Conservation (phyloP, 257 asterid species). For the Echites panduratus region DNA sequence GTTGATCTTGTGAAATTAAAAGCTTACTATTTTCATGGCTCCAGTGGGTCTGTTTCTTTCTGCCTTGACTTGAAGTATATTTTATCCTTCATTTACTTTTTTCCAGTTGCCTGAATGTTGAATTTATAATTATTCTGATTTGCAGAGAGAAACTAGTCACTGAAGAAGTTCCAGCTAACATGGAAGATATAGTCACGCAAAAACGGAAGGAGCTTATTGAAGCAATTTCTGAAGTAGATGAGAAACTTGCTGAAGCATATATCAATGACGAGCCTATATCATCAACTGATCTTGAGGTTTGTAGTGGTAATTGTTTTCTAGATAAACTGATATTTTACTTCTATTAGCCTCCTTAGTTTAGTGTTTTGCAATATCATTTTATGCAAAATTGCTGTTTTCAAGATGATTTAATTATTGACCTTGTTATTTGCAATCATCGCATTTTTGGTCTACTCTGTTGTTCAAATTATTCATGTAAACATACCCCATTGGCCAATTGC, state of each 20-base stretch:
- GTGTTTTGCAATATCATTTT: neutral
- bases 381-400: too few species aligned
- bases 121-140: too few species aligned
- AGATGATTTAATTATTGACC: neutral
- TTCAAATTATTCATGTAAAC: neutral
- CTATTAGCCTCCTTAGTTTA: neutral
- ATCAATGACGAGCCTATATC: constrained; percentile 91
- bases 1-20: constrained; percentile 79
- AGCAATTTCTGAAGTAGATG: constrained; percentile 94
- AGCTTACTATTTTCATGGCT: constrained; percentile 78
- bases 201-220: constrained; percentile 92
- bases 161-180: constrained; percentile 77
- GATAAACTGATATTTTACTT: neutral
- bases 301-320: constrained; percentile 9
- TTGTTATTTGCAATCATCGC: neutral
- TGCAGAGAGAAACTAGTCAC: constrained; percentile 66
- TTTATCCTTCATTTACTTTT: constrained; percentile 8
- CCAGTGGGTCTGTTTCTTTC: constrained; percentile 72
- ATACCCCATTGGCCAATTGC: neutral
- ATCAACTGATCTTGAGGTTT: constrained; percentile 74
- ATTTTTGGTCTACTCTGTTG: neutral
- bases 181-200: constrained; percentile 58
- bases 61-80: constrained; percentile 14
- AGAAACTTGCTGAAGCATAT: constrained; percentile 80
- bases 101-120: constrained; percentile 5